phyloP scores from a whole-genome alignment of 441 rosid genomes.

The Eutrema salsugineum region DNA sequence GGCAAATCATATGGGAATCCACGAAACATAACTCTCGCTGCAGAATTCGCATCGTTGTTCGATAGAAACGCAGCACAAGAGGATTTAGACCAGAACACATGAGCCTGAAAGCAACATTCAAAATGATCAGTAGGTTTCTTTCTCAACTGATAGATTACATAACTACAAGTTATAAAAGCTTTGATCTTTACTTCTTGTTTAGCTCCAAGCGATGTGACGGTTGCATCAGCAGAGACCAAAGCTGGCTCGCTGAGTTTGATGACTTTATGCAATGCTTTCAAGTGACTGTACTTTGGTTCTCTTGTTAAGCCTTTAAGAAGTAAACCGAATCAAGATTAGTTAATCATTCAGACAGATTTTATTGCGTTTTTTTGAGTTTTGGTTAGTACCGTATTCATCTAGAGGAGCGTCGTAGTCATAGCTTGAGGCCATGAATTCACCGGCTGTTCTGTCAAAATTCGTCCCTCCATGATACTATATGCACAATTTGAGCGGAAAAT shows the following conservation, averaged over 20 bases:
- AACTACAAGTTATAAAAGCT: background rate
- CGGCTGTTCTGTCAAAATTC: conserved; percentile 61
- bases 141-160: background rate
- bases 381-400: conserved; percentile 61
- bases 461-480: conserved; percentile 73
- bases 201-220: conserved; percentile 38
- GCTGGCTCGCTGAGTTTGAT: conserved; percentile 54
- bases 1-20: conserved; percentile 46
- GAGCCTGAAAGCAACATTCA: conserved; percentile 38
- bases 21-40: conserved; percentile 41
- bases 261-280: conserved; percentile 47
- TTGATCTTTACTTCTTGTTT: conserved; percentile 39
- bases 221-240: conserved; percentile 48
- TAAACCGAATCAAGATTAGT: background rate
- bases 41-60: conserved; percentile 36
- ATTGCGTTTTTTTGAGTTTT: background rate
- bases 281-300: conserved; percentile 57
- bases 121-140: background rate
- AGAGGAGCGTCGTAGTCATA: conserved; percentile 74
- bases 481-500: background rate
- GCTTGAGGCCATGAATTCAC: conserved; percentile 70
- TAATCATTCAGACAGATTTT: background rate
- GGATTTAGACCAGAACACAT: conserved; percentile 36
- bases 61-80: conserved; percentile 60
- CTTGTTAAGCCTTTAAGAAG: conserved; percentile 37